Base-by-base conservation (phyloP, 306 rosid genomes). In the Senna tora region DNA sequence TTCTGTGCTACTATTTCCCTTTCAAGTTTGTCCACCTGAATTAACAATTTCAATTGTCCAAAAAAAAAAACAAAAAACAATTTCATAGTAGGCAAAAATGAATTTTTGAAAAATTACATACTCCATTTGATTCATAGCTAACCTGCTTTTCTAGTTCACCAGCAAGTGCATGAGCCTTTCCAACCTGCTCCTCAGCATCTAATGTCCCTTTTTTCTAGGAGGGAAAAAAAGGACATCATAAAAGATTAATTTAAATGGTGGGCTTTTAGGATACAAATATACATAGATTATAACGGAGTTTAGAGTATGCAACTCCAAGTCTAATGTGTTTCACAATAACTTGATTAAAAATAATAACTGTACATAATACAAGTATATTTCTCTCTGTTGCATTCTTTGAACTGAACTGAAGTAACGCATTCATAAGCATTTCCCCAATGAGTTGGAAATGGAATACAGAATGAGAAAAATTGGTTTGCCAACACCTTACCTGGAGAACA, bases 61-160 rank as follows among this genome's bases (percentile, higher is more conserved):
- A 34, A 41, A 6, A 10, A 10, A 2, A 10, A 41, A 39, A 4
- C 4, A 39, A 4, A 41, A 54, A 12, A 67, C 60, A 58, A 74
- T 17, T 54, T 68, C 33, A 52, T 57, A 49, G 19, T 34, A 55
- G 21, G 70, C 69, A 67, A 55, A 4, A 75, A 65, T 58, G 56
- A 41, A 62, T 51, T 25, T 47, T 5, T 13, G n/a, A 20, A 20
- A 28, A 38, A 58, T 34, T 30, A 14, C 54, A 77, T 5, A 57
- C 22, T 59, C 68, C 65, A 66, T 45, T 56, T n/a, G 14, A 39
- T 21, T 67, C 61, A 72, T 49, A 36, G 41, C 86, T 80, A 52
- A 88, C 98, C 98, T 91, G 89, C 46, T 87, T 86, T 78, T 87
- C 96, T 49, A 95, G 85, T 86, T 88, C 96, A 70, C 77, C 85